Evolutionary conservation across 768 basidiomycete species (phyloP).

Genomic region (Pulveroboletus sp.): DNA sequence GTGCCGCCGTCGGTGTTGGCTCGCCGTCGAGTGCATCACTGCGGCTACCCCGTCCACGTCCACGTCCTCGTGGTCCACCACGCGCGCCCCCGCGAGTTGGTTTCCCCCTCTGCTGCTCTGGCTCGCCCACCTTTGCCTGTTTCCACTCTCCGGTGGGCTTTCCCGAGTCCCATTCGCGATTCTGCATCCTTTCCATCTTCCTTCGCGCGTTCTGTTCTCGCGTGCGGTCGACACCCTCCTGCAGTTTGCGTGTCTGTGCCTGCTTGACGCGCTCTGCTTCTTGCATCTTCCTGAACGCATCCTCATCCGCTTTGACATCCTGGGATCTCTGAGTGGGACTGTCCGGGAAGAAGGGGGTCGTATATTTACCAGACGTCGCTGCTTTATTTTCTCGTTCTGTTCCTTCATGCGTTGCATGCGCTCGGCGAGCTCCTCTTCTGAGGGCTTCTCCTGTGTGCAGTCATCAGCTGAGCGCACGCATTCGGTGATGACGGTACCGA

Average conservation of each 20-base stretch:
- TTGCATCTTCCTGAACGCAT: constrained; percentile 68
- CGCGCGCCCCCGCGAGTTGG: constrained; percentile 28
- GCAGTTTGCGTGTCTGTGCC: constrained; percentile 57
- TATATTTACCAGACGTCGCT: constrained; percentile 51
- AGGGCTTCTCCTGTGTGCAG: constrained; percentile 56
- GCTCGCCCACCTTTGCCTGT: constrained; percentile 5
- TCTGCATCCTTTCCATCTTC: constrained; percentile 76
- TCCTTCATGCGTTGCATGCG: constrained; percentile 66
- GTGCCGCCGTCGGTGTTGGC: not conserved
- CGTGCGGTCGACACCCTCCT: constrained; percentile 62
- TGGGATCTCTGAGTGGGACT: constrained; percentile 23
- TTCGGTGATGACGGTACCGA: constrained; percentile 29
- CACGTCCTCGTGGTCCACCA: constrained; percentile 33
- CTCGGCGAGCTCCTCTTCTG: constrained; percentile 61
- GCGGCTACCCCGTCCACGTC: constrained; percentile 33
- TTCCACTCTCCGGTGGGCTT: constrained; percentile 37
- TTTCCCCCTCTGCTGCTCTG: constrained; percentile 22
- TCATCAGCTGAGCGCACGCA: constrained; percentile 13
- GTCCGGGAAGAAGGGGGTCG: not conserved
- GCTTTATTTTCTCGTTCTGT: constrained; percentile 75
- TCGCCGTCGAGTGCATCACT: not conserved
- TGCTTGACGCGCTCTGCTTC: constrained; percentile 56
- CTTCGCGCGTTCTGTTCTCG: constrained; percentile 75
- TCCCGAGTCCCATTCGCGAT: constrained; percentile 81
- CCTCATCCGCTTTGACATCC: constrained; percentile 81